Evolutionary conservation across 148 eudicot species (phyloP), one percentile per base, ranked within the genome.

Genomic region (Rhododendron ferrugineum): DNA sequence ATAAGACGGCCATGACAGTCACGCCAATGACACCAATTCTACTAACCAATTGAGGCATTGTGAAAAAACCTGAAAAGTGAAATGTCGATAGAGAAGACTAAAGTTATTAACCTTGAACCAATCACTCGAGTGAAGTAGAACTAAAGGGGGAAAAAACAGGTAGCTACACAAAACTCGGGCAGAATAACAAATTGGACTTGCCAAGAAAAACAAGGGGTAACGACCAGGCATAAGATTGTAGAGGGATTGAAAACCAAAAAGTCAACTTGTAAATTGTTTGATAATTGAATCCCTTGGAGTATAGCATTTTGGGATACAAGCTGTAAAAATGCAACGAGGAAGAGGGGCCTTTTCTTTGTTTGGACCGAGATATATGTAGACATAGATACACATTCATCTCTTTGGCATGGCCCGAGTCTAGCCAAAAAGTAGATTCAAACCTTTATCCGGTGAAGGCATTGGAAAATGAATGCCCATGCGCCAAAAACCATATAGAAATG

Each of bases 381-480:
- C 30, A 82, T 18, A 82, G 54, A 40, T 22, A 40, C 30, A 58
- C 64, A 54, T 60, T 15, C 75, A 64, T 64, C 58, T 23, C 18
- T 58, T 81, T 20, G 22, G 85, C 52, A 79, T 50, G 81, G 42
- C 46, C 13, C 74, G 1, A 44, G 56, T 26, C 72, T 37, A 62
- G 4, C 0, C 40, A 86, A 86, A 46, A 86, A 80, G 22, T 74
- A 20, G 64, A 37, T 36, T 11, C 56, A 73, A 86, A 97, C 99
- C 99, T 93, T 94, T 94, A 91, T 95, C 99, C 22, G 96, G 95
- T 79, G 99, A 95, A 86, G 99, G 99, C 99, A 97, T 97, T n/a
- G 99, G 99, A 89, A 97, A 97, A 84, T 97, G 99, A 83, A 97
- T 93, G 82, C 99, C 99, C 95, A 97, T 91, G 85, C 97, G 99